Conservation (phyloP, 1,284 basidiomycete species). For the Fistulinella cinereoalba region DNA sequence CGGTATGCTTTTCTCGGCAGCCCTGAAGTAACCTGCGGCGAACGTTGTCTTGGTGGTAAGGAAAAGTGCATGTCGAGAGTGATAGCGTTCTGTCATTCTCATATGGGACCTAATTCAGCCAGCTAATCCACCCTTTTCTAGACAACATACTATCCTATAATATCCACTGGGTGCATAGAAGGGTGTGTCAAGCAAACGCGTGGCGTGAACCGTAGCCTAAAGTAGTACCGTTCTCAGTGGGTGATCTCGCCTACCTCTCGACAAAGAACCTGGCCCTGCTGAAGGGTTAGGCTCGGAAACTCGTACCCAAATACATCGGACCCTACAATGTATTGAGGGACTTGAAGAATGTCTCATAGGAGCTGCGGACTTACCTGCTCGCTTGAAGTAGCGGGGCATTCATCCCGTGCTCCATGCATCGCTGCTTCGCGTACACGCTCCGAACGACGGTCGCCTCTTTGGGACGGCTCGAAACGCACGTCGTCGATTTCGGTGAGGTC, state of each 20-base stretch:
- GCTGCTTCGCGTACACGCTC: constrained; percentile 27
- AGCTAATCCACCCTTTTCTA: too few species aligned
- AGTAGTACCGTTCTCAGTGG: constrained; percentile 14
- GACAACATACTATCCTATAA: too few species aligned
- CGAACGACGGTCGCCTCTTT: constrained; percentile 33
- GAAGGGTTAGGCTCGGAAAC: constrained; percentile 30
- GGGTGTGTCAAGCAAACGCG: constrained; percentile 33
- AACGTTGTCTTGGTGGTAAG: too few species aligned
- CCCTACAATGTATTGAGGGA: constrained; percentile 30
- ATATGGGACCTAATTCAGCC: too few species aligned
- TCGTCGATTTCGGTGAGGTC: constrained; percentile 1
- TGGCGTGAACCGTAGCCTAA: constrained; percentile 19
- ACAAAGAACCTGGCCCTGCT: constrained; percentile 36
- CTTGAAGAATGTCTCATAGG: constrained; percentile 28
- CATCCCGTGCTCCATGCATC: constrained; percentile 35
- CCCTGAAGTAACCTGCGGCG: too few species aligned
- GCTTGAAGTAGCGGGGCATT: constrained; percentile 27
- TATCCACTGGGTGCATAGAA: too few species aligned
- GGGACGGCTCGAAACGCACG: constrained; percentile 16
- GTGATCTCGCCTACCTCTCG: constrained; percentile 35
- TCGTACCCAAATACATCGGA: constrained; percentile 37
- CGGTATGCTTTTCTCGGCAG: too few species aligned
- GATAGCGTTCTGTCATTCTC: too few species aligned
- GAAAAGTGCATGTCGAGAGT: too few species aligned
- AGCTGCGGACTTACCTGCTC: constrained; percentile 26